A percentile compares a stretch with the other conserved stretches of the same genome.
Evolutionary conservation across 768 basidiomycete genomes (phyloP).

Genomic region (Boletus fagicola): DNA sequence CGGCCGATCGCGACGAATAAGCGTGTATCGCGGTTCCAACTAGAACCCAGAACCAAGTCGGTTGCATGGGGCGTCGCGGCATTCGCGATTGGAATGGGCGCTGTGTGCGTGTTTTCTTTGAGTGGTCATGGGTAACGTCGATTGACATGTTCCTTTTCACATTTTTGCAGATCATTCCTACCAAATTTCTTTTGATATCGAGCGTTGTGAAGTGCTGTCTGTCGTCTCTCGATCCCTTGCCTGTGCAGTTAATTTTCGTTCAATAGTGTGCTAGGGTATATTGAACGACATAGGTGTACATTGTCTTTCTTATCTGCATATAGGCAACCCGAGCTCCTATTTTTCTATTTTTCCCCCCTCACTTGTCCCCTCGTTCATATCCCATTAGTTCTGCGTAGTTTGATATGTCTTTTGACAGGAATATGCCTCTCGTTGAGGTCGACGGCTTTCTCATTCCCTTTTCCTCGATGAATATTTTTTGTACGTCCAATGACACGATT

Average conservation of each 20-base stretch:
- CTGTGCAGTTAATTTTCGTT: conserved; percentile 10
- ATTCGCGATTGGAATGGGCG: conserved; percentile 80
- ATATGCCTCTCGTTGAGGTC: background rate
- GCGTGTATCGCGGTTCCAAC: conserved; percentile 52
- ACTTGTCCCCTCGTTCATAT: background rate
- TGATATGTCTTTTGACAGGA: conserved; percentile 5
- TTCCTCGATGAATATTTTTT: conserved; percentile 11
- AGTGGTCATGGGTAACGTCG: background rate
- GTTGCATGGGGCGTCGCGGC: conserved; percentile 82
- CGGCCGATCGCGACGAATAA: conserved; percentile 61
- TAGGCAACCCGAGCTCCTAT: conserved; percentile 15
- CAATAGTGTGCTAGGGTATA: conserved; percentile 22
- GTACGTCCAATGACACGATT: conserved; percentile 8
- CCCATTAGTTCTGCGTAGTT: background rate
- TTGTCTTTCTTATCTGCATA: conserved; percentile 4
- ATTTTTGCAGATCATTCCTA: conserved; percentile 46
- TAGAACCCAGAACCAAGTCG: conserved; percentile 69
- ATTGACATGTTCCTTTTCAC: background rate
- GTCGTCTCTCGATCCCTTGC: conserved; percentile 10
- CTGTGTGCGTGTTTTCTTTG: conserved; percentile 57
- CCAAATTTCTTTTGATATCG: conserved; percentile 57
- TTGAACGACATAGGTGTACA: conserved; percentile 21
- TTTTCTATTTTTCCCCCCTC: background rate
- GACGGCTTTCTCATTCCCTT: background rate
- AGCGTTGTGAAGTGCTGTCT: conserved; percentile 13